Evolutionary conservation across 2,329 filamentous ascomycete species (phyloP).

Genomic region (Esteya vermicola): DNA sequence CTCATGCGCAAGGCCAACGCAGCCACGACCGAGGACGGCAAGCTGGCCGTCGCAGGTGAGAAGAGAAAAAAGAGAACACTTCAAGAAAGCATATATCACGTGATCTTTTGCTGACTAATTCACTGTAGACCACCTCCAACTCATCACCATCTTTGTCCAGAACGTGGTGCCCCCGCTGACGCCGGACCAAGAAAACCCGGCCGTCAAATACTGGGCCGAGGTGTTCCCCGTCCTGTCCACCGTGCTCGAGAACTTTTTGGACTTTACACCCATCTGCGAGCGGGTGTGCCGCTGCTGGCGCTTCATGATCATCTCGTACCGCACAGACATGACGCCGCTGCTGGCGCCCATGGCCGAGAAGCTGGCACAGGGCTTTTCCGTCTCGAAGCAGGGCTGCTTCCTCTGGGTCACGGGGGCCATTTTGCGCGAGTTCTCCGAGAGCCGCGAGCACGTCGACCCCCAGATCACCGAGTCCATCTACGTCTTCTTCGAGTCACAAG

Average conservation of each 20-base stretch:
- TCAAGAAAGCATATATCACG: not conserved
- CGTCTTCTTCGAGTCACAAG: conserved; percentile 87
- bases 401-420: conserved; percentile 97
- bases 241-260: conserved; percentile 75
- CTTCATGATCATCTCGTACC: conserved; percentile 91
- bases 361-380: conserved; percentile 70
- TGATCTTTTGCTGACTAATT: conserved; percentile 8
- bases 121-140: conserved; percentile 65
- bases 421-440: conserved; percentile 86
- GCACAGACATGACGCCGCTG: conserved; percentile 74
- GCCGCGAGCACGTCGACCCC: conserved; percentile 69
- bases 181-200: conserved; percentile 64
- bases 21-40: conserved; percentile 68
- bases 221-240: conserved; percentile 78
- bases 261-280: conserved; percentile 81
- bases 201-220: conserved; percentile 91
- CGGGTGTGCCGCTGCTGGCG: conserved; percentile 91
- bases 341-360: conserved; percentile 78
- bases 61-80: not conserved
- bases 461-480: conserved; percentile 81
- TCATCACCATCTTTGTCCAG: conserved; percentile 85
- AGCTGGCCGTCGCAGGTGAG: conserved; percentile 71
- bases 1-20: conserved; percentile 78
- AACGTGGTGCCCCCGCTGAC: conserved; percentile 60
- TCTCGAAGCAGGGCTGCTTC: conserved; percentile 87